Evolutionary conservation across 192 early-diverging fungal species (phyloP), one percentile per base, ranked within the genome.

Genomic region (Backusella macrospora): DNA sequence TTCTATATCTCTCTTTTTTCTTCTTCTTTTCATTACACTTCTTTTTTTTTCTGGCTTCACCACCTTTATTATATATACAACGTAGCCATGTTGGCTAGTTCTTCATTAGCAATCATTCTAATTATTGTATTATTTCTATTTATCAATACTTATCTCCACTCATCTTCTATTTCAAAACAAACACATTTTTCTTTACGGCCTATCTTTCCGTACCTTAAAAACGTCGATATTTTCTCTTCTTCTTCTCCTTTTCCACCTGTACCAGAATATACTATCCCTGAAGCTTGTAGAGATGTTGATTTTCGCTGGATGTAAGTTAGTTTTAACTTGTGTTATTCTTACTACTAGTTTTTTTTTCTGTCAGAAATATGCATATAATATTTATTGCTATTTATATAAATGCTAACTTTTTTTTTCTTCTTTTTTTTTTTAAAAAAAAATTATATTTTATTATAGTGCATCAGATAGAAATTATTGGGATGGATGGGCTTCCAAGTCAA

Each of bases 401-500:
- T 23, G 12, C 23, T 55, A 55, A 55, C 52, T 18, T 55, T 26
- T 55, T 55, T 55, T 55, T 55, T 12, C 18, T 21, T 5, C 15
- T 47, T 71, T 29, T 62, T 23, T 63, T 21, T 45, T 63, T 72
- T 72, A 34, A 34, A 34, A 34, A 34, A 34, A 34, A 34, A 34
- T 34, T 34, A 34, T 2, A 34, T 21, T 70, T 46, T 15, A 26
- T 15, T 21, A 59, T 29, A 72, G 71, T 15, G 71, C 71, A 5
- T 72, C 71, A 16, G 71, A 72, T 55, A 55, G 71, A 29, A 37
- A 55, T 13, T 43, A 72, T 64, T 76, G 75, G 75, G 70, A 76
- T 71, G 75, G 75, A 0, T 48, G 44, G 69, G 26, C 70, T 21
- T 45, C 70, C 15, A 76, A 76, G 26, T 71, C 75, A 6, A 48